phyloP scores from a whole-genome alignment of 148 eudicot species.

The Salicornia ramosissima region DNA sequence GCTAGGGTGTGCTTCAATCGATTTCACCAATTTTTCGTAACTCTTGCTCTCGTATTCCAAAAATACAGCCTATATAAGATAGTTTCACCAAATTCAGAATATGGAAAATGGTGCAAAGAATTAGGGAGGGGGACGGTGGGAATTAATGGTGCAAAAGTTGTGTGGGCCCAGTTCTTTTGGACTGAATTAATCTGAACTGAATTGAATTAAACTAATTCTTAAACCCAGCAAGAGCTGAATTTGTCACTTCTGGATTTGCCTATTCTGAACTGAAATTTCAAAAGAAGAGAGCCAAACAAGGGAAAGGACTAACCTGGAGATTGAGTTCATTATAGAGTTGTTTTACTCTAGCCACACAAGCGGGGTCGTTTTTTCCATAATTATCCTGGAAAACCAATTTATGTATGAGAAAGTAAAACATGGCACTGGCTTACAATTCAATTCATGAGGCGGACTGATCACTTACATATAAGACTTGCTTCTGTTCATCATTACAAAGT shows the following conservation, averaged over 20 bases:
- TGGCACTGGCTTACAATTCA: background rate
- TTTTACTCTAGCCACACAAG: slow-evolving; percentile 73
- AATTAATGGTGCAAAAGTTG: no score
- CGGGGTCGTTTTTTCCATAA: slow-evolving; percentile 73
- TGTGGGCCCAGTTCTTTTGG: no score
- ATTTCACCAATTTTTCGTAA: slow-evolving; percentile 46
- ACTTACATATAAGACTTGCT: slow-evolving; percentile 55
- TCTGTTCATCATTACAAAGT: slow-evolving; percentile 66
- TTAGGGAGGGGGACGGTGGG: no score
- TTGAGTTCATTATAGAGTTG: slow-evolving; percentile 61
- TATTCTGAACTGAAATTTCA: no score
- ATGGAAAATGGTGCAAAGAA: no score
- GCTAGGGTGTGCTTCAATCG: slow-evolving; percentile 80
- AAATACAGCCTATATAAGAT: slow-evolving; percentile 46
- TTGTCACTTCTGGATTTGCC: no score
- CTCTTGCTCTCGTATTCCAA: slow-evolving; percentile 71
- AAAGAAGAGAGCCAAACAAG: background rate
- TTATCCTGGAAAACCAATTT: slow-evolving; percentile 55
- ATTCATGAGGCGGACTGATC: background rate
- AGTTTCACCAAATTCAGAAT: background rate
- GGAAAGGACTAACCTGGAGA: slow-evolving; percentile 46
- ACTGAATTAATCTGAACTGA: no score
- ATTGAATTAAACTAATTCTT: no score
- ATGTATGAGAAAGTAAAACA: background rate
- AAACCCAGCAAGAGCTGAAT: no score